Base-by-base conservation (phyloP, 2,329 filamentous ascomycete species). In the Xylaria sp. region DNA sequence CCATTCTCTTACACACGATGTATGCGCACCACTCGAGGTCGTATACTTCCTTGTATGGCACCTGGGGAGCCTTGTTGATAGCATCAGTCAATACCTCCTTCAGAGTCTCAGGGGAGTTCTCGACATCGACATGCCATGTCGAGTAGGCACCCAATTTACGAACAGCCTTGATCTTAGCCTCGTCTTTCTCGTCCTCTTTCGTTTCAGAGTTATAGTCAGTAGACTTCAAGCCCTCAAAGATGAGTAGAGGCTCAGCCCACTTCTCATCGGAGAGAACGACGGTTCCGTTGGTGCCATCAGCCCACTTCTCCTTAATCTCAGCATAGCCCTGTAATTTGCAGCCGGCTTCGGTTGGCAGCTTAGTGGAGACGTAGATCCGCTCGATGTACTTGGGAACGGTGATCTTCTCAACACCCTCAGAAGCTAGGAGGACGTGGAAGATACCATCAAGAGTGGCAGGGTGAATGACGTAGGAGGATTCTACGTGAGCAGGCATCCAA, bases 11-110 rank as follows among this genome's bases (percentile, higher is more conserved):
- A 68, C 72, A 74, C 27, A 75, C 72, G 29, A 75, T 75, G 65
- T 74, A 74, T 1, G 73, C 73, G n/a, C 72, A 73, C 73, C 73
- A 75, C 53, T 75, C 73, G 29, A 75, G 69, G 44, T 75, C 72
- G 4, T 71, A 65, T 5, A 75, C 72, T 10, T 70, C 69, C 17
- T 62, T 69, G 57, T 75, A 75, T 5, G 72, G 72, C 13, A 70
- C 64, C 59, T 75, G 71, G 2, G 69, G 70, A 13, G 72, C 72
- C 15, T 65, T 63, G 27, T 66, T 59, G 10, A 73, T 65, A 25
- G 72, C 61, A 22, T 73, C 65, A 15, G 65, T 66, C 22, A 75
- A 54, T 10, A 75, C 42, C 22, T 66, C 68, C 50, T 55, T 67
- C 20, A 72, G 58, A 3, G 69, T 66, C 6, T 71, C 72, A 7